phyloP scores from a whole-genome alignment of 345 rosid genomes.

The Pistacia integerrima region DNA sequence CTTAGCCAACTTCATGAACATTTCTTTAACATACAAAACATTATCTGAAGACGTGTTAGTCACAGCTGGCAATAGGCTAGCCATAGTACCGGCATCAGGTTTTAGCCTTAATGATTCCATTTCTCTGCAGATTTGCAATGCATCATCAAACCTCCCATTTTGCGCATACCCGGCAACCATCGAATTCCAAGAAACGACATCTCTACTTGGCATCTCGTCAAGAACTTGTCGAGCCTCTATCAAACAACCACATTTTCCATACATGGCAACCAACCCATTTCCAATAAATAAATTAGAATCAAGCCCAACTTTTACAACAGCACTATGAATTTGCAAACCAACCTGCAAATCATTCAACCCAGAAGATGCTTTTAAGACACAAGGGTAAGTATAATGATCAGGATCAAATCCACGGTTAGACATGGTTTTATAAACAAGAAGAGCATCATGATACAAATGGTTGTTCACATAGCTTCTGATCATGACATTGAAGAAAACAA shows the following conservation, averaged over 20 bases:
- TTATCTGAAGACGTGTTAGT: conserved; percentile 51
- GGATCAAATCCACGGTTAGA: conserved; percentile 40
- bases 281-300: conserved; percentile 55
- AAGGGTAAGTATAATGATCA: conserved; percentile 70
- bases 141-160: conserved; percentile 59
- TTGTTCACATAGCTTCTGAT: conserved; percentile 72
- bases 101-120: conserved; percentile 48
- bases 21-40: conserved; percentile 53
- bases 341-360: conserved; percentile 45
- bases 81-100: conserved; percentile 71
- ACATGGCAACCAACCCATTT: conserved; percentile 71
- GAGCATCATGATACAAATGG: conserved; percentile 44
- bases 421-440: conserved; percentile 47
- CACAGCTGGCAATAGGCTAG: conserved; percentile 71
- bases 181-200: conserved; percentile 82
- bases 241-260: conserved; percentile 69
- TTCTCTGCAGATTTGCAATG: conserved; percentile 63
- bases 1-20: conserved; percentile 50
- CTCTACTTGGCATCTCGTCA: conserved; percentile 60
- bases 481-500: conserved; percentile 70
- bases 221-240: conserved; percentile 55
- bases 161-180: conserved; percentile 68
- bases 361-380: conserved; percentile 76
- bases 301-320: conserved; percentile 53
- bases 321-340: conserved; percentile 63